These are phyloP conservation scores for Tetramitus jugosus DNA, from an alignment of 208 protist species.

Conservation along the genomic window DNA sequence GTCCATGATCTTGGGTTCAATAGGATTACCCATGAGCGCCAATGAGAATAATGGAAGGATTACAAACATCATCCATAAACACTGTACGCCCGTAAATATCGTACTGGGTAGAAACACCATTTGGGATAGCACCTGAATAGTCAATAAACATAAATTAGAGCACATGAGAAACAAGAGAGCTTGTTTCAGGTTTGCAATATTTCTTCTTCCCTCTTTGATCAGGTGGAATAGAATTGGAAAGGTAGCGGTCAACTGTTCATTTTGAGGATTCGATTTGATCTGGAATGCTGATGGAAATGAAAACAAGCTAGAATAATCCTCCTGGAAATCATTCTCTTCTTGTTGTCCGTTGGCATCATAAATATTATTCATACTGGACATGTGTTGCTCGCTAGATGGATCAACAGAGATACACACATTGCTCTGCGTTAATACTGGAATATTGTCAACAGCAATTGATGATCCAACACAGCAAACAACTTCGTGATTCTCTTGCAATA, in stretches of 20 bases:
- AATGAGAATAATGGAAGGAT: background rate
- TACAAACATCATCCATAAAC: background rate
- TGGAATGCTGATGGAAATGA: background rate
- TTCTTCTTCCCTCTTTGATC: slow-evolving; percentile 18
- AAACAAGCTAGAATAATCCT: background rate
- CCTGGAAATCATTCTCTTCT: background rate
- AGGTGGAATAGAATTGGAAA: background rate
- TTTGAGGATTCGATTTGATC: background rate
- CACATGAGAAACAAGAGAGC: background rate
- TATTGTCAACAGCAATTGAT: slow-evolving; percentile 77
- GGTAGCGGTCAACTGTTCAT: background rate
- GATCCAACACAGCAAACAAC: slow-evolving; percentile 72
- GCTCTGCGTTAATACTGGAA: slow-evolving; percentile 73
- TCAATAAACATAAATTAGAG: background rate
- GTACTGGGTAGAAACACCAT: background rate
- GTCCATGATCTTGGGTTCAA: slow-evolving; percentile 9
- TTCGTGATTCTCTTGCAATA: slow-evolving; percentile 85
- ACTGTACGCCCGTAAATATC: background rate
- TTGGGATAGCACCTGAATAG: background rate
- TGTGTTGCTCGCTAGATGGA: slow-evolving; percentile 35
- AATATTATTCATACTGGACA: too few species aligned
- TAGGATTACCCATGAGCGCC: background rate
- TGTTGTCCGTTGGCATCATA: background rate
- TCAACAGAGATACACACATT: slow-evolving; percentile 74
- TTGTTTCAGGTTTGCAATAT: slow-evolving; percentile 3